Evolutionary conservation across 2,329 filamentous ascomycete species (phyloP), one percentile per base, ranked within the genome.

Genomic region (Coccinonectria pachysandricola): DNA sequence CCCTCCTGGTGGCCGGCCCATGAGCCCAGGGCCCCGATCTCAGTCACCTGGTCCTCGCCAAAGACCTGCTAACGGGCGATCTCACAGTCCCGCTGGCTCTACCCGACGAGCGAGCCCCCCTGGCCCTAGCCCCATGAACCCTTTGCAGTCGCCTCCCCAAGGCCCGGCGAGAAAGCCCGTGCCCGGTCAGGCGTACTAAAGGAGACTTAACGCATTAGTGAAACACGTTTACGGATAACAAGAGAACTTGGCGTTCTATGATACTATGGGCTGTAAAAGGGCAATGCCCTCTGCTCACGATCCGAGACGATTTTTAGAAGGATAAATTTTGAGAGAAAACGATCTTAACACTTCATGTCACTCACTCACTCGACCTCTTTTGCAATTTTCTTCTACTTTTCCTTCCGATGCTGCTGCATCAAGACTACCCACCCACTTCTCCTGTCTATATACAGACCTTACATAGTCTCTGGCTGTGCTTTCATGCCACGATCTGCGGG

Each of bases 161-260:
- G 49, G 42, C 29, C 53, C 52, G 30, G 48, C 55, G 19, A 62
- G 68, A 29, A 74, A 75, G 48, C 67, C 70, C 14, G 62, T 75
- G 20, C 66, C 68, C 5, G 66, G 66, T 18, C 67, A 71, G 48
- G 65, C 67, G 4, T 64, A 62, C 30, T 68, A 26, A 46, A 31
- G 19, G n/a, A n/a, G n/a, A n/a, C n/a, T n/a, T n/a, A n/a, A n/a
- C n/a, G n/a, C n/a, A n/a, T n/a, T n/a, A n/a, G n/a, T n/a, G n/a
- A n/a, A n/a, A n/a, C n/a, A n/a, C n/a, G n/a, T n/a, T n/a, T n/a
- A n/a, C n/a, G n/a, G n/a, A n/a, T n/a, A n/a, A n/a, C n/a, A n/a
- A n/a, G n/a, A 38, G 37, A 37, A 40, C 35, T 36, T 23, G 49
- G 51, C 51, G 51, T 49, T 48, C 34, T 43, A 33, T 39, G 39